A percentile compares a stretch with the other conserved stretches of the same genome.
These are phyloP conservation scores for Vitis labrusca DNA, from an alignment of 164 flowering plant genomes.

Conservation along the genomic window DNA sequence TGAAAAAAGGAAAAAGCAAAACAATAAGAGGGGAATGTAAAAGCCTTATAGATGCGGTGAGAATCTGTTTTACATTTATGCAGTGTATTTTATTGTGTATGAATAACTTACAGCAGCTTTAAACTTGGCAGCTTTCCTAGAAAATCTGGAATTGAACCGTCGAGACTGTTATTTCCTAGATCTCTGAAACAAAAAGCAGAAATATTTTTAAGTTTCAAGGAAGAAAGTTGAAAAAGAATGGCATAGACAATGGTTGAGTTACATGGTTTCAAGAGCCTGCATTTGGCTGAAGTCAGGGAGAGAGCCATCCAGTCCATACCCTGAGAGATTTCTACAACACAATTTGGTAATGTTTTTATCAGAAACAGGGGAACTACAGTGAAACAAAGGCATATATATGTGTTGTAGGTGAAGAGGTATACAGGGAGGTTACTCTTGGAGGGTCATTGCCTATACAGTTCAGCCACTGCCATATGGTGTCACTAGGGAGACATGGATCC, in stretches of 20 bases:
- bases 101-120: slow-evolving; percentile 3
- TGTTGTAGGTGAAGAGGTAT: background rate
- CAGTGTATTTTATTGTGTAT: background rate
- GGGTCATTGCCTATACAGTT: slow-evolving; percentile 1
- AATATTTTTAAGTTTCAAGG: background rate
- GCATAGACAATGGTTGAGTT: background rate
- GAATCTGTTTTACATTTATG: background rate
- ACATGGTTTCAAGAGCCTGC: slow-evolving; percentile 21
- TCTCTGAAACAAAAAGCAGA: slow-evolving; percentile 14
- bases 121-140: background rate
- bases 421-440: slow-evolving; percentile 9
- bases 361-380: too few species aligned
- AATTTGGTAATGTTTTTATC: too few species aligned
- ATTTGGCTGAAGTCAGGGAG: slow-evolving; percentile 15
- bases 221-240: background rate
- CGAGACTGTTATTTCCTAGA: slow-evolving; percentile 14
- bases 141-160: background rate
- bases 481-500: slow-evolving; percentile 13
- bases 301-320: slow-evolving; percentile 10
- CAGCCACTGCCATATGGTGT: slow-evolving; percentile 10
- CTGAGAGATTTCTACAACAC: slow-evolving; percentile 6
- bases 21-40: background rate
- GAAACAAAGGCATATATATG: too few species aligned
- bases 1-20: background rate
- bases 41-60: background rate